These are phyloP conservation scores for Ormosia semicastrata DNA, from an alignment of 306 rosid species.

Conservation along the genomic window DNA sequence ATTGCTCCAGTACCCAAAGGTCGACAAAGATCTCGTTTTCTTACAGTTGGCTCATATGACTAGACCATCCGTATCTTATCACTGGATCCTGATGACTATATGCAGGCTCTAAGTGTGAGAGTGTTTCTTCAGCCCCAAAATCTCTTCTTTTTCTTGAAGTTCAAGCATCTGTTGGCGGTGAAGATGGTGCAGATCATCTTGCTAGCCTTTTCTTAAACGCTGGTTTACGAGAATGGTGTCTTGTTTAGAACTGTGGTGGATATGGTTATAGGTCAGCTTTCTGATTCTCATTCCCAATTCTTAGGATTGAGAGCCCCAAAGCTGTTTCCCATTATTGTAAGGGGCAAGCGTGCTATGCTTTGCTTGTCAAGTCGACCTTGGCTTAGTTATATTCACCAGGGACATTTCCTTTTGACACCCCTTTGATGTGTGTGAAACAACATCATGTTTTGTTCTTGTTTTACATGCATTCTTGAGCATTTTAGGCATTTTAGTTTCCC, in stretches of 20 bases:
- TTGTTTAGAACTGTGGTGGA: conserved; percentile 95
- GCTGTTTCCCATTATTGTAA: conserved; percentile 67
- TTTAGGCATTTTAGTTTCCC: too few species aligned
- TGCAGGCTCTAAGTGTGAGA: conserved; percentile 84
- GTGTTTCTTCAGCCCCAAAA: conserved; percentile 92
- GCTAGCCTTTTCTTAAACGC: conserved; percentile 94
- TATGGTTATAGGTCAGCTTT: conserved; percentile 98
- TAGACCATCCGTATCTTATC: conserved; percentile 84
- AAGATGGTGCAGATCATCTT: conserved; percentile 97
- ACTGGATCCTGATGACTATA: conserved; percentile 90
- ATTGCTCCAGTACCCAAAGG: conserved; percentile 98
- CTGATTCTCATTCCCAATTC: conserved; percentile 93
- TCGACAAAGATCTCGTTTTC: conserved; percentile 87
- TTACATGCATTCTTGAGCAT: too few species aligned
- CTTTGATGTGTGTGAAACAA: too few species aligned
- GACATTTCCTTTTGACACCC: conserved; percentile 92
- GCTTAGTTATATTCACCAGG: conserved; percentile 98
- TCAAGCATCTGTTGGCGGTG: conserved; percentile 92
- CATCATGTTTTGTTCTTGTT: too few species aligned
- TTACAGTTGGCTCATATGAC: conserved; percentile 95
- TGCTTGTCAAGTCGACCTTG: conserved; percentile 98
- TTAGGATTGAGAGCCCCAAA: conserved; percentile 96
- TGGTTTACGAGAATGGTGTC: conserved; percentile 87
- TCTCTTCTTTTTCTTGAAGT: conserved; percentile 96
- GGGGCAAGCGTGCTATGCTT: conserved; percentile 91